Conservation (phyloP, 495 filamentous ascomycete species). For the Penicillium crystallinum region DNA sequence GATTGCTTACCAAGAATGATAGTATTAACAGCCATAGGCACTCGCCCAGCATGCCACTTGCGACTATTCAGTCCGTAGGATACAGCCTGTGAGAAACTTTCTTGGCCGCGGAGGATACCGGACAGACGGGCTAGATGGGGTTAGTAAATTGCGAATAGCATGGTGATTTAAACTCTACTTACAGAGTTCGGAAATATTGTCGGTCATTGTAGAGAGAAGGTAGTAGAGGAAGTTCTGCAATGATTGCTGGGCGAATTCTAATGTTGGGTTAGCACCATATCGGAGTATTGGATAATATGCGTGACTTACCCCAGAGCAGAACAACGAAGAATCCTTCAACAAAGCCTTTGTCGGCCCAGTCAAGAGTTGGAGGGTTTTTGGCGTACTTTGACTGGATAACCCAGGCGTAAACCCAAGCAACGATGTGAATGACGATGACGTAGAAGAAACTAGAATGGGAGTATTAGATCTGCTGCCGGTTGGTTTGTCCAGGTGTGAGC, state of each 20-base stretch:
- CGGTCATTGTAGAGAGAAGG: slow-evolving; percentile 52
- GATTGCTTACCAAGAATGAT: slow-evolving; percentile 39
- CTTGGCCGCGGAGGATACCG: slow-evolving; percentile 54
- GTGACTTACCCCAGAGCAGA: slow-evolving; percentile 36
- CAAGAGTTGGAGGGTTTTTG: slow-evolving; percentile 33
- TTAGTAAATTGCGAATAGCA: slow-evolving; percentile 12
- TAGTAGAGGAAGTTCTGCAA: slow-evolving; percentile 54
- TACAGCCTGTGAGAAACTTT: slow-evolving; percentile 57
- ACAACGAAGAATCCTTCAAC: slow-evolving; percentile 43
- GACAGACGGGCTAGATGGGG: slow-evolving; percentile 43
- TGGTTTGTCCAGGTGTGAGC: not conserved
- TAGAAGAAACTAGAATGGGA: slow-evolving; percentile 32
- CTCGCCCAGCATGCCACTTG: slow-evolving; percentile 43
- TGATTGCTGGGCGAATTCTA: slow-evolving; percentile 40
- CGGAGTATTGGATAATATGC: not conserved
- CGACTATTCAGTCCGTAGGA: slow-evolving; percentile 51
- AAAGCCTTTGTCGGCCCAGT: slow-evolving; percentile 42
- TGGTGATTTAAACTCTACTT: slow-evolving; percentile 18
- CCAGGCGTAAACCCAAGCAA: slow-evolving; percentile 45
- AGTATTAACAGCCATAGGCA: slow-evolving; percentile 46
- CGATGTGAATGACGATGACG: slow-evolving; percentile 36
- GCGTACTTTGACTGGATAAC: slow-evolving; percentile 47
- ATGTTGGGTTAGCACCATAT: not conserved
- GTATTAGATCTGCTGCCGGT: not conserved
- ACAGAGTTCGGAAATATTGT: slow-evolving; percentile 50